A percentile compares a stretch with the other conserved stretches of the same genome.
Conservation (phyloP, 2,329 filamentous ascomycete genomes). For the Diaporthe vaccinii region DNA sequence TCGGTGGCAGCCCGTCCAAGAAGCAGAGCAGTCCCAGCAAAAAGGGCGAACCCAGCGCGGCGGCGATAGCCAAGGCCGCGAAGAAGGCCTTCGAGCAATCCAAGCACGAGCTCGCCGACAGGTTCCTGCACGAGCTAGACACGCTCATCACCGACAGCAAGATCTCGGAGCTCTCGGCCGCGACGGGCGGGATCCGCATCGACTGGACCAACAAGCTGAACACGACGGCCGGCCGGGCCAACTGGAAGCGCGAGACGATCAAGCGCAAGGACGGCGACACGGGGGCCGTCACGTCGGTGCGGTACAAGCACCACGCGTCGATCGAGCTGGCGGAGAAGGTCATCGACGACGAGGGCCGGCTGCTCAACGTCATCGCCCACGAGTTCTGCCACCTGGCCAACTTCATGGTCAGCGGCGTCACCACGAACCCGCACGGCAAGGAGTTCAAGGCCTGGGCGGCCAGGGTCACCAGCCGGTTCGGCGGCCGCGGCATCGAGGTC, state of each 20-base stretch:
- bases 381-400: slow-evolving; percentile 96
- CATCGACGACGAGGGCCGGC: slow-evolving; percentile 80
- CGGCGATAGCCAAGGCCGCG: slow-evolving; percentile 52
- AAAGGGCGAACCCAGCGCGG: slow-evolving; percentile 45
- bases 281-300: slow-evolving; percentile 37
- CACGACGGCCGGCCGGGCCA: slow-evolving; percentile 82
- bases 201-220: slow-evolving; percentile 84
- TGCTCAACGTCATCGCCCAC: slow-evolving; percentile 93
- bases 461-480: slow-evolving; percentile 69
- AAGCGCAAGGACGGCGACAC: slow-evolving; percentile 50
- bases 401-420: slow-evolving; percentile 86
- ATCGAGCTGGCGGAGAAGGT: slow-evolving; percentile 94
- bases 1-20: slow-evolving; percentile 47
- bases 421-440: slow-evolving; percentile 83
- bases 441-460: slow-evolving; percentile 84
- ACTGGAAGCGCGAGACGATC: slow-evolving; percentile 75
- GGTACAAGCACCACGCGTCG: slow-evolving; percentile 72
- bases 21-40: slow-evolving; percentile 49
- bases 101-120: slow-evolving; percentile 73
- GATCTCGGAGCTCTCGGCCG: slow-evolving; percentile 69
- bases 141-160: slow-evolving; percentile 70
- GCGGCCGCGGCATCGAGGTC: slow-evolving; percentile 76
- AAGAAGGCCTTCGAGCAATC: slow-evolving; percentile 73
- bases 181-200: slow-evolving; percentile 79
- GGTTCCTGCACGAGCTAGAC: slow-evolving; percentile 80